phyloP scores from a whole-genome alignment of 352 stramenopile species.

The Phytophthora pini region DNA sequence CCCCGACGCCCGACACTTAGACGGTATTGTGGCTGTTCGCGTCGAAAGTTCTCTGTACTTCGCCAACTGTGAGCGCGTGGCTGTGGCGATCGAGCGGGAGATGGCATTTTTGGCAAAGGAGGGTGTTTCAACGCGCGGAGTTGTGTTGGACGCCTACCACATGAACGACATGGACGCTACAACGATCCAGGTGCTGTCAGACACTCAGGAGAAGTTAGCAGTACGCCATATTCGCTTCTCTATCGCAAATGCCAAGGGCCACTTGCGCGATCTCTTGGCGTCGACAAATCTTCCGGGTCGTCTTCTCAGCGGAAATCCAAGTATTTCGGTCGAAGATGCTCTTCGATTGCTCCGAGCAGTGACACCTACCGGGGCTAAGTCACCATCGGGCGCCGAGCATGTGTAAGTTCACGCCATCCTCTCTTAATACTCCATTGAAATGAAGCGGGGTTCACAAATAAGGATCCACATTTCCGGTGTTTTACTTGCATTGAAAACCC shows the following conservation, averaged over 20 bases:
- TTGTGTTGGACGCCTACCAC: not conserved
- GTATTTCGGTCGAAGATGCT: not conserved
- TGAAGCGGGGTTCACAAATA: too few relatives aligned
- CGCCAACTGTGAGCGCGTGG: not conserved
- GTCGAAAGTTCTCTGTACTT: not conserved
- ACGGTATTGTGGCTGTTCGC: not conserved
- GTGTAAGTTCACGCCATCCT: too few relatives aligned
- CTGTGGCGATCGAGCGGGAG: not conserved
- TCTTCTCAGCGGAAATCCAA: not conserved
- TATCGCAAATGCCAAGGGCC: not conserved
- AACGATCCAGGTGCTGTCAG: not conserved
- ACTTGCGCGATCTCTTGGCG: not conserved
- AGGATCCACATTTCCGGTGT: too few relatives aligned
- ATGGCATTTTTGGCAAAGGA: not conserved
- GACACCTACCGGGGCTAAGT: not conserved
- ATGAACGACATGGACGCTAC: conserved; percentile 1
- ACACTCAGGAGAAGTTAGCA: not conserved
- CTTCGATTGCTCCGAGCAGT: not conserved
- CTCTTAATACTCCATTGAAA: too few relatives aligned
- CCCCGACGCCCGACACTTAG: not conserved
- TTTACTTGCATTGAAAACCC: too few relatives aligned
- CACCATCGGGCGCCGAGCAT: not conserved
- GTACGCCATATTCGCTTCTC: not conserved
- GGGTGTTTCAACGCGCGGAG: not conserved
- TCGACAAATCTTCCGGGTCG: not conserved